These are phyloP conservation scores for Scheffersomyces stambukii DNA, from an alignment of 1,139 yeast genomes.

Conservation along the genomic window DNA sequence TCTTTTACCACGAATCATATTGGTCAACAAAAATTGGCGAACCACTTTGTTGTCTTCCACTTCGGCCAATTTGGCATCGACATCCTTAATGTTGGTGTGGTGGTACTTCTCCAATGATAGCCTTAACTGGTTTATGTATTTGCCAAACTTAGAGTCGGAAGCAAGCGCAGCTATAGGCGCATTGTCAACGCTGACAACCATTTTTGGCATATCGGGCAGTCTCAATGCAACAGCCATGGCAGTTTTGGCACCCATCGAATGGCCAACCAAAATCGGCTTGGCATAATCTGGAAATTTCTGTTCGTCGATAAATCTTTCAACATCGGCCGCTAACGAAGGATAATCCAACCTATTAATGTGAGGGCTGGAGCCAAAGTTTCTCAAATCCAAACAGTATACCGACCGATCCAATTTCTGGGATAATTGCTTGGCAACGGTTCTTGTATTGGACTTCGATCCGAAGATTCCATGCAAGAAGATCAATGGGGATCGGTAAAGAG, in stretches of 20 bases:
- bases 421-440: conserved; percentile 60
- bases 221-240: conserved; percentile 85
- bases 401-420: conserved; percentile 38
- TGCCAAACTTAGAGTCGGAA: conserved; percentile 53
- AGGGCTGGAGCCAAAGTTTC: conserved; percentile 94
- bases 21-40: conserved; percentile 79
- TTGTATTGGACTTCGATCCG: conserved; percentile 75
- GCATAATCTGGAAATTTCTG: conserved; percentile 24
- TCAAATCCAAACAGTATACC: conserved; percentile 72
- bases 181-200: conserved; percentile 80
- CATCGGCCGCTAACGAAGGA: conserved; percentile 80
- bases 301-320: conserved; percentile 62
- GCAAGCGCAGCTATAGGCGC: conserved; percentile 74
- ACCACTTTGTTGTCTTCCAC: conserved; percentile 59
- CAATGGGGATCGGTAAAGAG: conserved; percentile 44
- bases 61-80: conserved; percentile 57
- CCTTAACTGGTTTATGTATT: conserved; percentile 61
- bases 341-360: conserved; percentile 68
- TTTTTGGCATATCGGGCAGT: conserved; percentile 58
- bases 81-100: conserved; percentile 56
- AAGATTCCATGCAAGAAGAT: conserved; percentile 84
- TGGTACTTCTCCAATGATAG: conserved; percentile 44
- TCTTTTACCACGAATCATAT: conserved; percentile 48
- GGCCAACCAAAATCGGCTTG: conserved; percentile 75
- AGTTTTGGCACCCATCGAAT: conserved; percentile 96